These are phyloP conservation scores for Thalia dealbata DNA, from an alignment of 176 grass and related monocot species.

Conservation along the genomic window DNA sequence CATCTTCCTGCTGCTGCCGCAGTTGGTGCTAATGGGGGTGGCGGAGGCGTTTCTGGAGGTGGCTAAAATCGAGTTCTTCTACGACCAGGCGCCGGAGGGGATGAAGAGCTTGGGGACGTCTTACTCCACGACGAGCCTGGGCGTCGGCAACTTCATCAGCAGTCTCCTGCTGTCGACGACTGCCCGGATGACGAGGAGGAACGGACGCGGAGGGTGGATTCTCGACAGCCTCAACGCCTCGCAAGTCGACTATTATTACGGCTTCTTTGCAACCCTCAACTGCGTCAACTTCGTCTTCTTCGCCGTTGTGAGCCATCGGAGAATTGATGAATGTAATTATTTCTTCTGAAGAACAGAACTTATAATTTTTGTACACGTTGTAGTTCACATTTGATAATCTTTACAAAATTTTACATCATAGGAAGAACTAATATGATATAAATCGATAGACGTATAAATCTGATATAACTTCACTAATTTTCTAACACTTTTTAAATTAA, in stretches of 20 bases:
- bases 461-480: no score
- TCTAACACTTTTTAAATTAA: no score
- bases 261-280: background rate
- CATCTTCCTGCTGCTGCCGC: slow-evolving; percentile 16
- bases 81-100: slow-evolving; percentile 11
- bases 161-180: slow-evolving; percentile 5
- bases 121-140: slow-evolving; percentile 5
- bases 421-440: no score
- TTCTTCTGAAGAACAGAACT: no score
- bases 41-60: background rate
- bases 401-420: no score
- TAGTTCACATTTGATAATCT: slow-evolving; percentile 37
- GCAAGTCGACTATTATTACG: slow-evolving; percentile 12
- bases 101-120: slow-evolving; percentile 19
- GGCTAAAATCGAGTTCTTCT: slow-evolving; percentile 8
- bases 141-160: slow-evolving; percentile 7
- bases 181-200: background rate
- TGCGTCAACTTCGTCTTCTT: background rate
- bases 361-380: no score
- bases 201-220: slow-evolving; percentile 5
- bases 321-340: no score
- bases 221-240: slow-evolving; percentile 7
- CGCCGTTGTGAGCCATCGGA: background rate
- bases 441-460: no score
- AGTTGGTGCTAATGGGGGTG: slow-evolving; percentile 11